phyloP scores from a whole-genome alignment of 2,329 filamentous ascomycete genomes.

The Trichocomaceae sp. region DNA sequence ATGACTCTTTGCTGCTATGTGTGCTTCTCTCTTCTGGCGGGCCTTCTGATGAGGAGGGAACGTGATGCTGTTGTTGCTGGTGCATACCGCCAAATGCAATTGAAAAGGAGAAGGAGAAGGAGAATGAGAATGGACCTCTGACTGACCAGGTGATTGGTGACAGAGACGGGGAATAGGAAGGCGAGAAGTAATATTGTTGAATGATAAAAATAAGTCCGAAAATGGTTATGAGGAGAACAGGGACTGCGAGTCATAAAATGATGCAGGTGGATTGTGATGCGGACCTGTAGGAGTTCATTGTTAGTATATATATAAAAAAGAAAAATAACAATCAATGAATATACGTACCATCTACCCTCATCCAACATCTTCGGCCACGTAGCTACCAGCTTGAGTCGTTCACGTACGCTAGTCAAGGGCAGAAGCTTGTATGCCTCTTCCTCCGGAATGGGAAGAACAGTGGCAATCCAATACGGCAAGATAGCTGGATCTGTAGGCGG shows the following conservation, averaged over 20 bases:
- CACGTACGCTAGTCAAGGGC: conserved; percentile 65
- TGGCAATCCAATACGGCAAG: conserved; percentile 89
- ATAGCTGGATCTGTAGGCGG: conserved; percentile 67
- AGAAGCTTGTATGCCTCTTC: conserved; percentile 73
- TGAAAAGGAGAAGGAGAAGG: conserved; percentile 14
- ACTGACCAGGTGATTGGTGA: conserved; percentile 21
- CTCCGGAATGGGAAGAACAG: conserved; percentile 69
- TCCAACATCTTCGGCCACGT: conserved; percentile 71
- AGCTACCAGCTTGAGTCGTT: conserved; percentile 75
- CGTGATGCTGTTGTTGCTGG: background rate
- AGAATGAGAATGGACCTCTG: conserved; percentile 28
- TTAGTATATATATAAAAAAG: conserved; percentile 26
- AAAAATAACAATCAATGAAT: conserved; percentile 9
- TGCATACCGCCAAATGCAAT: conserved; percentile 2
- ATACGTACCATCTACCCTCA: conserved; percentile 61
- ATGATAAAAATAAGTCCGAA: conserved; percentile 21
- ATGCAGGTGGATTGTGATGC: conserved; percentile 16
- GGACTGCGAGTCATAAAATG: conserved; percentile 41
- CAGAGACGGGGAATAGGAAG: conserved; percentile 19
- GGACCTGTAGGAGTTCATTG: conserved; percentile 6
- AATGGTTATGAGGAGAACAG: conserved; percentile 30
- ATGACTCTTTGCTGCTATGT: conserved; percentile 2
- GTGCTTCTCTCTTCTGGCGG: background rate
- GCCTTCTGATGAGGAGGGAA: background rate
- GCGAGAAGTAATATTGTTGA: conserved; percentile 13